A percentile compares a stretch with the other conserved stretches of the same genome.
These are phyloP conservation scores for Arabidopsis hybrid DNA, from an alignment of 441 rosid species.

Conservation along the genomic window DNA sequence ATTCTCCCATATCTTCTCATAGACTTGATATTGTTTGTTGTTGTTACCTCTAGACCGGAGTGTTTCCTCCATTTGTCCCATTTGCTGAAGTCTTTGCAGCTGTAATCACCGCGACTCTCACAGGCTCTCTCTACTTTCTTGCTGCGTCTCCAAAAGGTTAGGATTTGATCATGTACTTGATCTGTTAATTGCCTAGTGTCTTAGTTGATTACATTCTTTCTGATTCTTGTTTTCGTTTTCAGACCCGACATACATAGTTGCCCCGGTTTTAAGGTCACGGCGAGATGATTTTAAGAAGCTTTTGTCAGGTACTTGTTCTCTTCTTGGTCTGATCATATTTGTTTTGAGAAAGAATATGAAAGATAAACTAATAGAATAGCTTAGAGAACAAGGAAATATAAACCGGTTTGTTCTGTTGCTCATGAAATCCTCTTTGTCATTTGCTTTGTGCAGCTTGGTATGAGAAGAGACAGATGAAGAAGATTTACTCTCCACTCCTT, in stretches of 20 bases:
- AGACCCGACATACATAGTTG: constrained; percentile 91
- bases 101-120: constrained; percentile 82
- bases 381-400: constrained; percentile 10
- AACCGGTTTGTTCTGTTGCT: constrained; percentile 8
- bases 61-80: constrained; percentile 92
- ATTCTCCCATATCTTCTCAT: not conserved
- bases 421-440: constrained; percentile 8
- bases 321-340: constrained; percentile 5
- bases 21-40: not conserved
- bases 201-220: not conserved
- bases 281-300: constrained; percentile 82
- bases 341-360: not conserved
- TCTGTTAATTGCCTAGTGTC: not conserved
- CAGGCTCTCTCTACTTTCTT: constrained; percentile 82
- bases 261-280: constrained; percentile 75
- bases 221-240: constrained; percentile 35
- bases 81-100: constrained; percentile 98
- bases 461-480: constrained; percentile 97
- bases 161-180: not conserved
- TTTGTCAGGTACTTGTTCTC: constrained; percentile 67
- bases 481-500: constrained; percentile 93
- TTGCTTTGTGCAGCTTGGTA: constrained; percentile 76
- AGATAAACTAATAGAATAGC: not conserved
- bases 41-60: constrained; percentile 62
- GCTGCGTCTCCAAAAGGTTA: constrained; percentile 94